Base-by-base conservation (phyloP, 495 filamentous ascomycete species). In the Xylaria acuta region DNA sequence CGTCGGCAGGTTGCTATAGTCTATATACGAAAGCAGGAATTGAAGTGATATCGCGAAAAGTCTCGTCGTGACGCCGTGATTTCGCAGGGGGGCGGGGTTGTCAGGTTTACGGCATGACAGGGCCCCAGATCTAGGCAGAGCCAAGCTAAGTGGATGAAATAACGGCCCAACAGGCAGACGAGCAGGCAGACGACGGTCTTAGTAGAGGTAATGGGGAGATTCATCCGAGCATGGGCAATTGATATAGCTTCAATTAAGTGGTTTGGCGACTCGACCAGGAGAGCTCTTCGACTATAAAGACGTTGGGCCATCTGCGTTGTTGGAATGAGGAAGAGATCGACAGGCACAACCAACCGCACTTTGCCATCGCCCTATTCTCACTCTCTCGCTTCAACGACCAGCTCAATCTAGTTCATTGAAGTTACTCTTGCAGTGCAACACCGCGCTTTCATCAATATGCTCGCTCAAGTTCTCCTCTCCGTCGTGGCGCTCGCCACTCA, bases 381-480 rank as follows among this genome's bases (percentile, higher is more conserved):
- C 7, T 16, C 14, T 25, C 20, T 36, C 6, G 5, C 8, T 36
- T 27, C 47, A 7, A 9, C 47, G 45, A 51, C 20, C 14, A 65
- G 20, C 32, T 25, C 7, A 36, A 12, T 25, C 20, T 5, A 25
- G 14, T 53, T 34, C 5, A 32, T 53, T 25, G 41, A 38, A 38
- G 7, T 12, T 64, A 34, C 32, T 32, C 30, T 66, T 38, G 20
- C 18, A 36, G 27, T 53, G n/a, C 12, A 36, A 67, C n/a, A 51
- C 9, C n/a, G 5, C 43, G 7, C 41, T 45, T 65, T n/a, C 34
- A 59, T 53, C 64, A 77, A 40, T 0, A 78, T 78, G 75, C 45
- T 74, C 73, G 47, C 68, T 70, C 67, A 70, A 38, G 12, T 53
- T 30, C 0, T 70, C 25, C 40, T 78, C 73, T 74, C 71, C 54